These are phyloP conservation scores for Collariella sp. DNA, from an alignment of 495 filamentous ascomycete species.

Conservation along the genomic window DNA sequence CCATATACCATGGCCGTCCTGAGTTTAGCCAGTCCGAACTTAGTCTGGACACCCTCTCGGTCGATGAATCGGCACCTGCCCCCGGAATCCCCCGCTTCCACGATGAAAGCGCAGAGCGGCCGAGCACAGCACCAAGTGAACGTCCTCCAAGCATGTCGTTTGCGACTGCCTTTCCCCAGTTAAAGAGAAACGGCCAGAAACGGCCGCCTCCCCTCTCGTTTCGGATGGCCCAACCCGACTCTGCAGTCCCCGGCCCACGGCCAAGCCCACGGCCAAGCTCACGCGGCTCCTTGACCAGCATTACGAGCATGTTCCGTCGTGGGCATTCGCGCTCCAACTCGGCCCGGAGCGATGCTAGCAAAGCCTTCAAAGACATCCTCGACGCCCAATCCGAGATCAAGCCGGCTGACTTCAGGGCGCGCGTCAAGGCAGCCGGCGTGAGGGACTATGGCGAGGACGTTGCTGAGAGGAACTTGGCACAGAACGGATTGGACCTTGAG, in stretches of 20 bases:
- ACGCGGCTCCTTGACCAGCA: not conserved
- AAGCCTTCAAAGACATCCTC: slow-evolving; percentile 40
- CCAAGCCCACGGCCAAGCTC: slow-evolving; percentile 11
- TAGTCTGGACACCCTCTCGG: slow-evolving; percentile 1
- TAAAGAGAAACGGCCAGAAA: slow-evolving; percentile 10
- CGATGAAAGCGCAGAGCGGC: slow-evolving; percentile 23
- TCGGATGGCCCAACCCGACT: slow-evolving; percentile 8
- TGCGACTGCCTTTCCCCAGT: not conserved
- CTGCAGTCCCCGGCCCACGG: no score
- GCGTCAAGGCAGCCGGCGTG: slow-evolving; percentile 38
- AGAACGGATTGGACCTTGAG: slow-evolving; percentile 27
- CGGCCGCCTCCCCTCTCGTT: slow-evolving; percentile 25
- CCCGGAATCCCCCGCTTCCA: slow-evolving; percentile 25
- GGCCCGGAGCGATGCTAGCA: slow-evolving; percentile 13
- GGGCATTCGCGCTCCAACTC: slow-evolving; percentile 17
- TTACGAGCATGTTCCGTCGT: not conserved
- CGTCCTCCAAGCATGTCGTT: slow-evolving; percentile 2
- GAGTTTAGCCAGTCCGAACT: slow-evolving; percentile 22
- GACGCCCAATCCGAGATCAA: slow-evolving; percentile 45
- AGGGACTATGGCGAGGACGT: slow-evolving; percentile 49
- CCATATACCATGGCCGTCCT: slow-evolving; percentile 23
- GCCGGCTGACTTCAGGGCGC: slow-evolving; percentile 36
- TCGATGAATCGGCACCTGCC: slow-evolving; percentile 22
- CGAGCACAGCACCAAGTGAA: slow-evolving; percentile 33
- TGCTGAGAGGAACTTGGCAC: slow-evolving; percentile 43